Conservation (phyloP, 495 filamentous ascomycete genomes). For the Annulohypoxylon maeteangense region DNA sequence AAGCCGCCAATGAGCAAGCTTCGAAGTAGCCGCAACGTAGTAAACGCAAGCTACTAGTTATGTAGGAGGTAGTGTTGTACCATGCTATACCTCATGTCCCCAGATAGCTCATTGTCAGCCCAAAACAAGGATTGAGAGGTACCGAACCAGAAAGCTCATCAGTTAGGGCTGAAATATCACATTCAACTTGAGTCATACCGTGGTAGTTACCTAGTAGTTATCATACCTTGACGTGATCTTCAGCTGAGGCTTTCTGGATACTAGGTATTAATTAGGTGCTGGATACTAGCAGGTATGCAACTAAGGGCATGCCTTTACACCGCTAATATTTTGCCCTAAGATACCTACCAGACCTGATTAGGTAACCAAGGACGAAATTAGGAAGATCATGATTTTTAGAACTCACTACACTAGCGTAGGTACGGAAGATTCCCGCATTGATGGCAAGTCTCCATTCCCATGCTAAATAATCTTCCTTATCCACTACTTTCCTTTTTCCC, state of each 20-base stretch:
- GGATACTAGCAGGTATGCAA: too few relatives aligned
- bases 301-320: background rate
- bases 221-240: background rate
- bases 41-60: background rate
- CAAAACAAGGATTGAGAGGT: background rate
- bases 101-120: background rate
- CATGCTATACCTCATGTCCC: background rate
- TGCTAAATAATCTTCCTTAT: background rate
- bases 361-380: background rate
- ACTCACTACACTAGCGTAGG: background rate
- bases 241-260: background rate
- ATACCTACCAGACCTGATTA: background rate
- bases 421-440: background rate
- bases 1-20: background rate
- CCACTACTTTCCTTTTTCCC: background rate
- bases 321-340: background rate
- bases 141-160: background rate
- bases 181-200: background rate
- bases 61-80: background rate
- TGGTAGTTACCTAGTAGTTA: too few relatives aligned
- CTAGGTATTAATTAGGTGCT: background rate
- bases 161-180: background rate
- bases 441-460: background rate
- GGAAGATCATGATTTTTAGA: background rate
- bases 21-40: conserved; percentile 1